Evolutionary conservation across 164 flowering plant genomes (phyloP), one percentile per base, ranked within the genome.

Genomic region (Magnolia kwangsiensis): DNA sequence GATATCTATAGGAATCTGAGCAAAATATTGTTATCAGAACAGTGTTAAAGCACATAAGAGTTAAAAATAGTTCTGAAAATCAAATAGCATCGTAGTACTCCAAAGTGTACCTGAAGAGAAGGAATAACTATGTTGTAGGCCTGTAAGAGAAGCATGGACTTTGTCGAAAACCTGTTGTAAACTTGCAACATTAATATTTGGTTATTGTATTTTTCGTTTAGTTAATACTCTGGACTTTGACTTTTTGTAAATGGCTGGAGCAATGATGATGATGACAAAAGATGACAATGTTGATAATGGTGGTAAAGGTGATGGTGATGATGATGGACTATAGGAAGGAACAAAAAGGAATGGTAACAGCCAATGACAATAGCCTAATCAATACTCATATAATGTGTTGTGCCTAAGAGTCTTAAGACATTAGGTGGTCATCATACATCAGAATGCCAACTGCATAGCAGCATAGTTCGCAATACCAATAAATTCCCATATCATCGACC

Each of bases 91-190:
- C 4, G 7, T 7, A 13, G 20, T 1, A 76, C 21, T 21, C 31
- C 10, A 68, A 66, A 66, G 24, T 37, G 72, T 69, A 93, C 98
- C 97, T 93, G 97, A 79, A 93, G 85, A 72, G 85, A 86, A 55
- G 97, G 92, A 79, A 81, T 78, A 67, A 89, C 83, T 20, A 13
- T 59, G 59, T 87, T 79, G 72, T 86, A 88, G 18, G 87, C 89
- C 74, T 88, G 85, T 16, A 78, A 63, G 72, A 91, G 83, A 81
- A 87, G 50, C 55, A 80, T 76, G 20, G 90, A 93, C 81, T 84
- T 91, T 66, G 16, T 45, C 3, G 82, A 51, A 72, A 89, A 82
- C 91, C 98, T 93, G 89, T 69, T 29, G 19, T 11, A 31, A 27
- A 8, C 13, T n/a, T 29, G 68, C 85, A 75, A 19, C 65, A 78